Conservation (phyloP, 1,139 yeast genomes). For the Pichia sp. region DNA sequence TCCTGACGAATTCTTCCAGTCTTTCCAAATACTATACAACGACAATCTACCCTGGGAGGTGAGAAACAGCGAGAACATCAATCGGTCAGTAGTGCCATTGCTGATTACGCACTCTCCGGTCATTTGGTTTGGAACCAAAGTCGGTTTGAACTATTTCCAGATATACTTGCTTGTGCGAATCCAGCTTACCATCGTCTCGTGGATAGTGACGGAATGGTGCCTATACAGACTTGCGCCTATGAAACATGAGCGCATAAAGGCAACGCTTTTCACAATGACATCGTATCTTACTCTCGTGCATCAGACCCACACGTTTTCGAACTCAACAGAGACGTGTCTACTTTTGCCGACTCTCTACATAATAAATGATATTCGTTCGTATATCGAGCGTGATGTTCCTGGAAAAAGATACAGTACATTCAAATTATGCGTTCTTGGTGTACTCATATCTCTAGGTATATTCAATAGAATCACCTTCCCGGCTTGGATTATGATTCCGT, state of each 20-base stretch:
- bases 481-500: conserved; percentile 67
- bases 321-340: conserved; percentile 74
- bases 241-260: conserved; percentile 61
- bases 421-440: conserved; percentile 43
- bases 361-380: conserved; percentile 42
- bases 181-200: conserved; percentile 51
- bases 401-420: conserved; percentile 4
- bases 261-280: conserved; percentile 63
- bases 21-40: conserved; percentile 65
- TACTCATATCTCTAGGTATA: conserved; percentile 57
- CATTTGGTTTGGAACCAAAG: conserved; percentile 34
- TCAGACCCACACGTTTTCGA: conserved; percentile 87
- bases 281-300: conserved; percentile 77
- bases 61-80: conserved; percentile 44
- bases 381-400: conserved; percentile 26
- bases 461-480: conserved; percentile 85
- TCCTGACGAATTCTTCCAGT: conserved; percentile 96
- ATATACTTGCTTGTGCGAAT: conserved; percentile 58
- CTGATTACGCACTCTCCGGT: conserved; percentile 70
- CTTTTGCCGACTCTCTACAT: conserved; percentile 54
- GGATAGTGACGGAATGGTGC: conserved; percentile 56
- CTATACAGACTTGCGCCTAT: conserved; percentile 48
- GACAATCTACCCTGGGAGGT: conserved; percentile 87
- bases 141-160: conserved; percentile 40
- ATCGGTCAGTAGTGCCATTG: conserved; percentile 71